A percentile compares a stretch with the other conserved stretches of the same genome.
Conservation (phyloP, 1,284 basidiomycete species). For the Jaminaea rosea region DNA sequence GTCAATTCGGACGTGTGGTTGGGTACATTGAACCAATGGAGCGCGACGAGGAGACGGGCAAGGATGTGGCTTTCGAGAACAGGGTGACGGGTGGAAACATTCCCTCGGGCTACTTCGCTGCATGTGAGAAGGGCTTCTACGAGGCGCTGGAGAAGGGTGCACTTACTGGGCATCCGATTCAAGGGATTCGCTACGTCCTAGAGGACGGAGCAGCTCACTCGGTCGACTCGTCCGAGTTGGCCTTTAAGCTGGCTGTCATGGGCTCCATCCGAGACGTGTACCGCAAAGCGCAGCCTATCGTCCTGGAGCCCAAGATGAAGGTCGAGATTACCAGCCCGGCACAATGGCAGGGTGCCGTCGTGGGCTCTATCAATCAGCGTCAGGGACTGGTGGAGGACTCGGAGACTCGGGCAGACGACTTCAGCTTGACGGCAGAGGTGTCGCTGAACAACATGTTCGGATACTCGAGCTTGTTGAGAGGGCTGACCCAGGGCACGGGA, state of each 20-base stretch:
- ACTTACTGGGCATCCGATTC: conserved; percentile 79
- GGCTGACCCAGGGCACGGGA: conserved; percentile 65
- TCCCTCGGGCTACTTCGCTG: conserved; percentile 83
- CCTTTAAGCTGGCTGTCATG: conserved; percentile 81
- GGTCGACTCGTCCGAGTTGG: conserved; percentile 95
- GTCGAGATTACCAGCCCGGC: conserved; percentile 93
- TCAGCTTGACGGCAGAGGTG: conserved; percentile 82
- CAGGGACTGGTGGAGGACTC: conserved; percentile 92
- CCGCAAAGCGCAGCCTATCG: conserved; percentile 65
- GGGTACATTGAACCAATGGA: conserved; percentile 86
- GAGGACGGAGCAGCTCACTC: conserved; percentile 86
- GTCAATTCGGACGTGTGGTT: conserved; percentile 88
- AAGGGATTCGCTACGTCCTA: conserved; percentile 76
- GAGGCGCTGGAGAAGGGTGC: conserved; percentile 88
- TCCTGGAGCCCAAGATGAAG: conserved; percentile 95
- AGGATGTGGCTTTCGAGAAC: conserved; percentile 80
- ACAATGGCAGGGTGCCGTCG: conserved; percentile 95
- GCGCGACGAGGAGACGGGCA: conserved; percentile 65
- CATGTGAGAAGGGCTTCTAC: conserved; percentile 91
- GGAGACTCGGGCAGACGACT: conserved; percentile 94
- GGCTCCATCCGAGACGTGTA: conserved; percentile 91
- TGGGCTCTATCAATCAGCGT: conserved; percentile 85
- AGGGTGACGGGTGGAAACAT: conserved; percentile 86
- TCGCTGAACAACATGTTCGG: conserved; percentile 99
- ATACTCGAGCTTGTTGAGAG: conserved; percentile 59